Evolutionary conservation across 2,329 filamentous ascomycete genomes (phyloP).

Genomic region (Helicocarpus griseus): DNA sequence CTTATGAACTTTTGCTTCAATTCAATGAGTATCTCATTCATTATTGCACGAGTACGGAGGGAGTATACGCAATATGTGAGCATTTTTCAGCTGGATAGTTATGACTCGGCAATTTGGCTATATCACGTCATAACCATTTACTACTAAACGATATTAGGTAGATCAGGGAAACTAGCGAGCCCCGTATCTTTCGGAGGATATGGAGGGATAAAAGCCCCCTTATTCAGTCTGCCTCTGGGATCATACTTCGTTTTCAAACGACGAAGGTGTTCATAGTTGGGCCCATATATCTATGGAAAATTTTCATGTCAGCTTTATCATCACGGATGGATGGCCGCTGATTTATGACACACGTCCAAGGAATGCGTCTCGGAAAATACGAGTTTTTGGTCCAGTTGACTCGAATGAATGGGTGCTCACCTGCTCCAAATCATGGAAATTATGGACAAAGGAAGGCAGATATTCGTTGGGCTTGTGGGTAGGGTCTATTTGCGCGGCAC

Average conservation of each 20-base stretch:
- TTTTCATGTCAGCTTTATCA: background rate
- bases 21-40: no score
- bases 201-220: background rate
- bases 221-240: conserved; percentile 14
- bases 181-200: background rate
- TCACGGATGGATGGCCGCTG: no score
- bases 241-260: conserved; percentile 33
- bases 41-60: no score
- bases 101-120: no score
- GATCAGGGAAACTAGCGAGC: no score
- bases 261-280: conserved; percentile 27
- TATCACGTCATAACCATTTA: background rate
- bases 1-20: no score
- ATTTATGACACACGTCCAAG: no score
- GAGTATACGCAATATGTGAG: no score
- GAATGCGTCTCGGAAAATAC: no score
- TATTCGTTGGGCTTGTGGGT: background rate
- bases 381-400: no score
- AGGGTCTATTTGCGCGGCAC: background rate
- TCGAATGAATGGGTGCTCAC: background rate
- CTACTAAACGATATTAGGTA: background rate
- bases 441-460: background rate
- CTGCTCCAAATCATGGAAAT: background rate
- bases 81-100: no score
- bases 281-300: conserved; percentile 24